Evolutionary conservation across 257 asterid genomes (phyloP), one percentile per base, ranked within the genome.

Genomic region (Salvia rosmarinus): DNA sequence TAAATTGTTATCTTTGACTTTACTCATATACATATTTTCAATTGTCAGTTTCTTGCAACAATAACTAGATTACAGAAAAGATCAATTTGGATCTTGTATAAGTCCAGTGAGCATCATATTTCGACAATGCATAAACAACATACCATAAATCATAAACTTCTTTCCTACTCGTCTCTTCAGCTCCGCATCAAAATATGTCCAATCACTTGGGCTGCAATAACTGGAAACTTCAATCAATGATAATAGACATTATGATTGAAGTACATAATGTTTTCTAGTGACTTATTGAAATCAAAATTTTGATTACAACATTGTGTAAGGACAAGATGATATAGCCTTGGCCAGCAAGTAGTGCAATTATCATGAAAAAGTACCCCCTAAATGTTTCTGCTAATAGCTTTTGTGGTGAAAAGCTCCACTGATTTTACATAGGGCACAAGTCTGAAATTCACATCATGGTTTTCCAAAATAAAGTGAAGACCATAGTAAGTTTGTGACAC

Each of bases 161-260:
- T 76, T 86, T 64, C 97, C 99, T 77, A 94, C 61, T 42, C 84
- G 89, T 42, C 78, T 89, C 87, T 90, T 93, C 79, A 90, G 68
- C 83, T 89, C 97, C 46, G 84, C 84, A 82, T 90, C 94, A 56
- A 86, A 88, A 78, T 89, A 90, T 3, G 83, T 86, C 96, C 98
- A 93, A 58, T 93, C 97, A 78, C 89, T 86, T 50, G 97, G 96
- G 89, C 96, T 94, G 92, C 85, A 85, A 63, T 43, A 73, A 52
- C 60, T 19, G 66, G 68, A 75, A 77, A 78, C 69, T 51, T 61
- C 72, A 66, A 62, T 75, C 62, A 80, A 63, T 63, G 69, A 58
- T 59, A 71, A 68, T 37, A 55, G 2, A 12, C 23, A 14, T 64
- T 10, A 52, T 23, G 49, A 73, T 47, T 72, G 44, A 32, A 51